phyloP scores from a whole-genome alignment of 768 basidiomycete genomes.

The Lactarius sanguifluus region DNA sequence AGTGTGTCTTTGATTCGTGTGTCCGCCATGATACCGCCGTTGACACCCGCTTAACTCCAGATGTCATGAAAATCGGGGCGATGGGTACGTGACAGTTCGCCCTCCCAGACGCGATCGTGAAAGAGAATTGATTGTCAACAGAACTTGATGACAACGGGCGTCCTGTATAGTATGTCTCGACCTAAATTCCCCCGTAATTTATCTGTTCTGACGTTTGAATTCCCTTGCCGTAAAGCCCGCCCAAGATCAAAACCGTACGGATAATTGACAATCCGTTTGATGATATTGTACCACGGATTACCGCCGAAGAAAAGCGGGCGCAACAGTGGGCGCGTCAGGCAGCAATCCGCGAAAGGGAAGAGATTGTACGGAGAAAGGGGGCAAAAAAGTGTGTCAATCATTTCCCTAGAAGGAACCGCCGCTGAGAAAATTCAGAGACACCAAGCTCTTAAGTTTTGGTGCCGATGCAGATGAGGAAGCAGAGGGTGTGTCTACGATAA shows the following conservation, averaged over 20 bases:
- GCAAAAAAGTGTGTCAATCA: slow-evolving; percentile 67
- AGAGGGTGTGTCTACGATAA: slow-evolving; percentile 53
- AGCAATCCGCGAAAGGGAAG: slow-evolving; percentile 76
- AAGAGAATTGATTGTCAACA: slow-evolving; percentile 33
- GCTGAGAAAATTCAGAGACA: slow-evolving; percentile 58
- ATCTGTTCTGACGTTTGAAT: slow-evolving; percentile 8
- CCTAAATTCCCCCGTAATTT: not conserved
- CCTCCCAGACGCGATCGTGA: not conserved
- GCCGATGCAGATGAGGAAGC: slow-evolving; percentile 63
- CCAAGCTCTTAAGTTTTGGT: slow-evolving; percentile 86
- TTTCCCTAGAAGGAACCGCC: not conserved
- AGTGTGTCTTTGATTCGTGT: slow-evolving; percentile 49
- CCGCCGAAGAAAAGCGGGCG: slow-evolving; percentile 83
- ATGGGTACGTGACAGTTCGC: slow-evolving; percentile 55
- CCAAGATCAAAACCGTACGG: slow-evolving; percentile 81
- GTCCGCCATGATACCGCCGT: not conserved
- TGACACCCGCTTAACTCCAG: slow-evolving; percentile 40
- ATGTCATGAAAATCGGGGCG: slow-evolving; percentile 89
- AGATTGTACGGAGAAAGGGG: slow-evolving; percentile 64
- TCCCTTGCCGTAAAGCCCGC: slow-evolving; percentile 55
- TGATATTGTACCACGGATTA: slow-evolving; percentile 95
- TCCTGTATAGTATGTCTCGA: slow-evolving; percentile 68
- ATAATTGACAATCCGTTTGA: slow-evolving; percentile 93
- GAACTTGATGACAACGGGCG: slow-evolving; percentile 73
- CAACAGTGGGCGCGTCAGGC: slow-evolving; percentile 82